Base-by-base conservation (phyloP, 306 rosid species). In the Dryas drummondii region DNA sequence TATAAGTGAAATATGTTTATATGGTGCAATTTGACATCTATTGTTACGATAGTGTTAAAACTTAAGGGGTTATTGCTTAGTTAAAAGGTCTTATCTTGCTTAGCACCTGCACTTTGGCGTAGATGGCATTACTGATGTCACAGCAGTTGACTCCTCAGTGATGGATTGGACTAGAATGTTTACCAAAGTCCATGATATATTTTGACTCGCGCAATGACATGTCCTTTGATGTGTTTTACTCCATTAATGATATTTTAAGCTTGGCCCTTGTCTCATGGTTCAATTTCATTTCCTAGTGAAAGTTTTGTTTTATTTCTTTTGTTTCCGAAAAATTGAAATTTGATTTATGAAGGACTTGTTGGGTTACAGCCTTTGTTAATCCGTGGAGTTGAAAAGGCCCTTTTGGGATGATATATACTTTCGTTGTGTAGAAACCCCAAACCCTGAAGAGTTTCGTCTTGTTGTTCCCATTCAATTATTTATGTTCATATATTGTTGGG, bases 71-170 rank as follows among this genome's bases (percentile, higher is more conserved):
- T 60, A 42, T 63, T 42, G n/a, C 26, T 7, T 63, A 16, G 68
- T 63, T 19, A 42, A 63, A 63, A 63, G 27, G 6, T 63, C 68
- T 17, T n/a, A 41, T 16, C 40, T 42, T 63, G 26, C 50, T 63
- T 63, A 16, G 68, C 26, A 16, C 50, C 49, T 41, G 68, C 26
- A 41, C 22, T 41, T 40, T 42, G 50, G 68, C 10, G 26, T 9
- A 40, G 68, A 63, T 16, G 50, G 68, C 26, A 42, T 42, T 16
- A 42, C 68, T 63, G 50, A 42, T 61, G 66, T 37, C 47, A 61
- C 68, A 1, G 6, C 6, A 63, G 48, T 41, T n/a, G 48, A 41
- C 22, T 63, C 49, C 48, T 40, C 48, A 41, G 32, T 60, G 68
- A 61, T 37, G 17, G 10, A 37, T 63, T 63, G 48, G 68, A 16